phyloP scores from a whole-genome alignment of 2,329 filamentous ascomycete species.

The Graphiopsis chlorocephala region DNA sequence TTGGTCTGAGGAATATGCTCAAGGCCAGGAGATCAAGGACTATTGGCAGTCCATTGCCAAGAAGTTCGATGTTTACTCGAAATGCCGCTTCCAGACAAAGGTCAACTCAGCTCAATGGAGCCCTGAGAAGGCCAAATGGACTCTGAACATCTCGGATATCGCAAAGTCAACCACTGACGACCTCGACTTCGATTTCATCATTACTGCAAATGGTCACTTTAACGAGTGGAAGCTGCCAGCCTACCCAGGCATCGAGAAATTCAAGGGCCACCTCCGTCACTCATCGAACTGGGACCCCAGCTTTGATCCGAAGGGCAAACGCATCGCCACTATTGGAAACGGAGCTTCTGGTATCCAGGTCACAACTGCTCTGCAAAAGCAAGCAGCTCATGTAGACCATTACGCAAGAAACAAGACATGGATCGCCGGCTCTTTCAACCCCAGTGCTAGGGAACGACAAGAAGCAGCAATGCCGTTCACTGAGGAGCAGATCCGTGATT shows the following conservation, averaged over 20 bases:
- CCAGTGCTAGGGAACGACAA: constrained; percentile 49
- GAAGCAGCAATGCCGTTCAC: constrained; percentile 56
- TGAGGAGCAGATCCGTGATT: constrained; percentile 54
- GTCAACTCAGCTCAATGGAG: constrained; percentile 60
- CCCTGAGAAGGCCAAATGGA: constrained; percentile 54
- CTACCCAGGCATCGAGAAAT: constrained; percentile 47
- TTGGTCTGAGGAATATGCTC: constrained; percentile 67
- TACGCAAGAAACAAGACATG: constrained; percentile 65
- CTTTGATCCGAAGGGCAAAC: constrained; percentile 36
- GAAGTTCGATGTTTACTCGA: constrained; percentile 63
- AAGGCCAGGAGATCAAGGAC: constrained; percentile 63
- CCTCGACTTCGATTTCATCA: constrained; percentile 59
- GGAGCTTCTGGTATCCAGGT: constrained; percentile 44
- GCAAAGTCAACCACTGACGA: constrained; percentile 12
- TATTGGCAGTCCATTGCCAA: constrained; percentile 64
- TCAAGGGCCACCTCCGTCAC: constrained; percentile 39
- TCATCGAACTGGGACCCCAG: constrained; percentile 38
- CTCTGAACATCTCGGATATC: constrained; percentile 50
- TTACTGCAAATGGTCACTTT: constrained; percentile 64
- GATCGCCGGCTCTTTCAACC: constrained; percentile 63
- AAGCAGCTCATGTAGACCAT: constrained; percentile 54
- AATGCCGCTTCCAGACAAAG: constrained; percentile 54
- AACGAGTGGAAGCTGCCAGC: constrained; percentile 64
- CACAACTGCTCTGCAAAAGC: constrained; percentile 50
- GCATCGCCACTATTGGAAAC: constrained; percentile 43